Evolutionary conservation across 768 basidiomycete species (phyloP), one percentile per base, ranked within the genome.

Genomic region (Termitomyces sp.): DNA sequence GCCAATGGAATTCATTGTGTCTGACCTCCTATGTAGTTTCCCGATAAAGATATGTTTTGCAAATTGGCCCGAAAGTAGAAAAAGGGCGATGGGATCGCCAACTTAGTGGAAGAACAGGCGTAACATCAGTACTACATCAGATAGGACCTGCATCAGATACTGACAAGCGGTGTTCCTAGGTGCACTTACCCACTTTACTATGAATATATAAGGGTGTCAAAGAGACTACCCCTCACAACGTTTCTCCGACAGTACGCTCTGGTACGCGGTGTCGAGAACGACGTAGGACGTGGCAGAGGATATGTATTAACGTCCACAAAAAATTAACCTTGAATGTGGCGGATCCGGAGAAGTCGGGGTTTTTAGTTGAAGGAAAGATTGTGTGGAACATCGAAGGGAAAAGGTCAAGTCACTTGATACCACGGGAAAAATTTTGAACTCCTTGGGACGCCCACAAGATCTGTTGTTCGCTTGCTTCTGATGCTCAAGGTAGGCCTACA

Each of bases 41-140:
- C 10, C 11, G 16, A 33, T 9, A 33, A 23, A 42, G 27, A 41
- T 40, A 9, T 40, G 29, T 20, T 42, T 40, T 41, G 50, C 31
- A 39, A 51, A 51, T 32, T 39, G 18, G 15, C 12, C 27, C 36
- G n/a, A 15, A 40, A n/a, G 39, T 22, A 40, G 39, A 48, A 7
- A 22, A 13, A 6, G 25, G 10, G 11, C 16, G n/a, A n/a, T n/a
- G n/a, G n/a, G n/a, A n/a, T n/a, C n/a, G n/a, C n/a, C 42, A 23
- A 45, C 20, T 46, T 7, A 35, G 36, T 33, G 44, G 47, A 27
- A 38, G 12, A 25, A 36, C 32, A 13, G 23, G 45, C 16, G 52
- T 49, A 13, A 18, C 48, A 58, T 53, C 56, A 60, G 15, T 54
- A 53, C n/a, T n/a, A n/a, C n/a, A n/a, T n/a, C n/a, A n/a, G n/a